phyloP scores from a whole-genome alignment of 192 early-diverging fungal genomes.

The Linnemannia schmuckeri region DNA sequence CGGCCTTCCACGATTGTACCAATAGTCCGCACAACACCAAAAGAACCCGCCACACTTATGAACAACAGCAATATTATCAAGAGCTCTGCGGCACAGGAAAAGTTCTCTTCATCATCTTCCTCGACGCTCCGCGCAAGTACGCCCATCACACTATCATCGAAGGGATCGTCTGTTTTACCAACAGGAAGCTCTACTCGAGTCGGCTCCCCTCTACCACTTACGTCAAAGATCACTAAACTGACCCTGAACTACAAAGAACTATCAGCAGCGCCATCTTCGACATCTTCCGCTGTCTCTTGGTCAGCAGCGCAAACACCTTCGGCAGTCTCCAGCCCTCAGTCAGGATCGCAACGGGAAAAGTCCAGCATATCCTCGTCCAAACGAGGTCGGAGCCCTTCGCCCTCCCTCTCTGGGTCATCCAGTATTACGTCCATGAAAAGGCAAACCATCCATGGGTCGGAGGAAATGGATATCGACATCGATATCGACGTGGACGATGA shows the following conservation, averaged over 20 bases:
- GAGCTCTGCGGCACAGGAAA: background rate
- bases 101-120: background rate
- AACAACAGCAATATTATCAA: no score
- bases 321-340: no score
- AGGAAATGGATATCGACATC: background rate
- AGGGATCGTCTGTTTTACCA: no score
- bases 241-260: background rate
- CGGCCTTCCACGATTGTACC: background rate
- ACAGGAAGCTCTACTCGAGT: no score
- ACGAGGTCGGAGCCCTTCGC: no score
- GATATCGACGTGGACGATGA: background rate
- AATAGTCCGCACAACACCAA: background rate
- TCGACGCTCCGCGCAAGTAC: background rate
- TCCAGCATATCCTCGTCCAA: no score
- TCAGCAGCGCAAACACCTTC: no score
- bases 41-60: background rate
- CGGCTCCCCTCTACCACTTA: background rate
- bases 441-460: background rate
- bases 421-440: no score
- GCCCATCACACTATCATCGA: background rate
- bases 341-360: no score
- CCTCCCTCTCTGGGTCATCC: no score
- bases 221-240: background rate
- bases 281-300: background rate
- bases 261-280: background rate